Evolutionary conservation across 1,284 basidiomycete species (phyloP).

Genomic region (Cutaneotrichosporon sp.): DNA sequence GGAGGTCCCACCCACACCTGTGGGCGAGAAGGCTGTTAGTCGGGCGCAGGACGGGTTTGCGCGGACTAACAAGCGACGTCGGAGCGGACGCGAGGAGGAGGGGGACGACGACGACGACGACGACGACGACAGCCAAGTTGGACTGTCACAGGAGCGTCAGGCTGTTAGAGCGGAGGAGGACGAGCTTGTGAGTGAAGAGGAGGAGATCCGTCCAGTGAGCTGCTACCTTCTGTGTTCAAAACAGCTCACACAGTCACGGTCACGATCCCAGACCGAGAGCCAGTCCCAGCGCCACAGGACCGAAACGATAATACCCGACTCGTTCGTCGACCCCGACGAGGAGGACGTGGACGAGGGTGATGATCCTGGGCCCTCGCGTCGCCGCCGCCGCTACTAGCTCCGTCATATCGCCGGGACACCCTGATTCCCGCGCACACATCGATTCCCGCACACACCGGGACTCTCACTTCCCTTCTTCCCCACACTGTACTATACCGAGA

Average conservation of each 20-base stretch:
- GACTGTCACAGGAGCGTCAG: not conserved
- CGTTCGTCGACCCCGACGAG: conserved; percentile 9
- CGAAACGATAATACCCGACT: conserved; percentile 21
- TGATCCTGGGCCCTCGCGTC: not conserved
- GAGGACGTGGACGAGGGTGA: conserved; percentile 10
- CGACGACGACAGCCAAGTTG: conserved; percentile 18
- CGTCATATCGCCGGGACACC: too few species aligned
- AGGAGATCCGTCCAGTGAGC: not conserved
- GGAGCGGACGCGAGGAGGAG: conserved; percentile 20
- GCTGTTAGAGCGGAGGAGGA: conserved; percentile 1
- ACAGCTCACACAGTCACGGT: not conserved
- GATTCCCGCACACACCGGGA: not conserved
- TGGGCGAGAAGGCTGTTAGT: conserved; percentile 45
- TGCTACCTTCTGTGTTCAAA: not conserved
- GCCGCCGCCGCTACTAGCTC: not conserved
- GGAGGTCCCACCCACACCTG: conserved; percentile 19
- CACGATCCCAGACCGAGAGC: conserved; percentile 7
- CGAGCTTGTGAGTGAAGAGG: not conserved
- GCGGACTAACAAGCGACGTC: conserved; percentile 20
- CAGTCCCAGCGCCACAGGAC: not conserved
- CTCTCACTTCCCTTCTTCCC: too few species aligned
- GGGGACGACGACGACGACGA: conserved; percentile 28
- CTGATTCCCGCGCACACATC: not conserved
- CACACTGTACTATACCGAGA: conserved; percentile 5
- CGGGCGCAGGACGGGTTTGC: conserved; percentile 35